Base-by-base conservation (phyloP, 768 basidiomycete genomes). In the Psilocybe azurescens region DNA sequence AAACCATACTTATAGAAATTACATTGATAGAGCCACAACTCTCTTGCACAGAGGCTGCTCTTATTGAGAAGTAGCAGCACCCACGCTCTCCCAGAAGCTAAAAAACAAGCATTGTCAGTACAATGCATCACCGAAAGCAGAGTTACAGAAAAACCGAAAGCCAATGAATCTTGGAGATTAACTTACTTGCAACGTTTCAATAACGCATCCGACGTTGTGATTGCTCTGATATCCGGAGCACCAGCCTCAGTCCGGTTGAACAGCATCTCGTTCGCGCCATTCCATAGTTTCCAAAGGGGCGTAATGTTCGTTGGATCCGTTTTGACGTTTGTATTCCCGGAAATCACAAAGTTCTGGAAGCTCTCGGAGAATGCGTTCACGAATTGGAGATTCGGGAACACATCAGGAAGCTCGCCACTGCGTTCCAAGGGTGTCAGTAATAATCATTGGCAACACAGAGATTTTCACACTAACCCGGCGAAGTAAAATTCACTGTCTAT, bases 221-320 rank as follows among this genome's bases (percentile, higher is more conserved):
- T 61, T 7, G 70, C 28, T 28, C 73, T 51, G 5, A 84, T 70
- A 41, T 73, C 69, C 1, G 81, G 71, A 30, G 52, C 61, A 13
- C 69, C 70, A 0, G 69, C 67, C 6, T 56, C 73, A 4, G 79
- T 80, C 61, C 68, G 59, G 56, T 82, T 84, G 67, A 84, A 86
- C 8, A 83, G 58, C 79, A 86, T 82, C 65, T 85, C 83, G 3
- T 56, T 61, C 2, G 65, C 67, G 1, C 60, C 65, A 2, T 49
- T 56, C 73, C 74, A 81, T 16, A 41, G 44, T 1, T 67, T 59
- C 79, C 81, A 82, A 0, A 36, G 47, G 11, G 80, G 81, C 0
- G 77, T 78, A 20, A 78, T 78, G 56, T 77, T 74, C 24, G 76
- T 68, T 0, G 72, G 58, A 63, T 74, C 69, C 28, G 46, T 58